Conservation (phyloP, 805 yeast species). For the Tetrapisispora arboricola region DNA sequence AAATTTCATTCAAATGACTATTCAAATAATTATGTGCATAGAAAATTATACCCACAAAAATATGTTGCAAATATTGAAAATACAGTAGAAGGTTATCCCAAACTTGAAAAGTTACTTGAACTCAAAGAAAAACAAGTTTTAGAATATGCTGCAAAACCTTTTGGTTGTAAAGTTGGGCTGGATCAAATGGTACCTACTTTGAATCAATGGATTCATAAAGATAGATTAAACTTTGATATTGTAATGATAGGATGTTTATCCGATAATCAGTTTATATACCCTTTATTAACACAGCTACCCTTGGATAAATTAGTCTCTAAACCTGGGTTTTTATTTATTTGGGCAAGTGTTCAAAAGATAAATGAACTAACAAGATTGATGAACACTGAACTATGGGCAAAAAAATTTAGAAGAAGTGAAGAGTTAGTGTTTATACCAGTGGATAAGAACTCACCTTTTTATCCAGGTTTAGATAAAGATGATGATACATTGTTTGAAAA, state of each 20-base stretch:
- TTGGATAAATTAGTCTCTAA: slow-evolving; percentile 63
- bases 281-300: slow-evolving; percentile 55
- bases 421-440: slow-evolving; percentile 75
- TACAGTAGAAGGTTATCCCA: slow-evolving; percentile 80
- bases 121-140: slow-evolving; percentile 52
- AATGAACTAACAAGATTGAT: slow-evolving; percentile 48
- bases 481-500: slow-evolving; percentile 46
- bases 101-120: slow-evolving; percentile 55
- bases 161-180: slow-evolving; percentile 47
- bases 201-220: slow-evolving; percentile 48
- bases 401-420: slow-evolving; percentile 79
- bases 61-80: slow-evolving; percentile 55
- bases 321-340: slow-evolving; percentile 78
- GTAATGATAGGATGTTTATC: slow-evolving; percentile 84
- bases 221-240: slow-evolving; percentile 67
- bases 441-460: slow-evolving; percentile 53
- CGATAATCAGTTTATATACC: slow-evolving; percentile 59
- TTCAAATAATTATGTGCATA: slow-evolving; percentile 55
- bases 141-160: slow-evolving; percentile 48
- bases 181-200: slow-evolving; percentile 48
- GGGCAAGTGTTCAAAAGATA: slow-evolving; percentile 75
- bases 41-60: slow-evolving; percentile 50
- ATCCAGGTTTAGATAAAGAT: slow-evolving; percentile 46
- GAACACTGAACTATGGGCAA: slow-evolving; percentile 43
- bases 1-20: slow-evolving; percentile 55